A percentile compares a stretch with the other conserved stretches of the same genome.
phyloP scores from a whole-genome alignment of 208 protist species.

The Acanthamoeba castellanii region DNA sequence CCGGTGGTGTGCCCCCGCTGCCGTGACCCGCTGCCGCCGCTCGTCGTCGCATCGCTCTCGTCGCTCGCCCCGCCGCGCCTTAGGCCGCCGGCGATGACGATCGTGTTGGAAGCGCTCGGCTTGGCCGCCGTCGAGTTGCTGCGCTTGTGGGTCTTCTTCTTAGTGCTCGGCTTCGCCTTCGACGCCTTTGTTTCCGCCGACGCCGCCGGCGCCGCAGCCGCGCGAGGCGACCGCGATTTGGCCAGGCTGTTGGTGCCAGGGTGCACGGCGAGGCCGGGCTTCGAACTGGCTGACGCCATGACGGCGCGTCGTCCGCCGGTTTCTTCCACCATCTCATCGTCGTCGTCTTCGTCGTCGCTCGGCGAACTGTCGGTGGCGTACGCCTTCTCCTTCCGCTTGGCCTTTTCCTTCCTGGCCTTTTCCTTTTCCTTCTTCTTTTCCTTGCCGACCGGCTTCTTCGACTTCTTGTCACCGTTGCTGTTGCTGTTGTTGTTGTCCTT shows the following conservation, averaged over 20 bases:
- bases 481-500: not conserved
- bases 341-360: not conserved
- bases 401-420: not conserved
- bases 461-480: not conserved
- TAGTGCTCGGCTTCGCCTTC: not conserved
- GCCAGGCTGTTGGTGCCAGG: not conserved
- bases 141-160: not conserved
- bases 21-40: not conserved
- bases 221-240: not conserved
- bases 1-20: not conserved
- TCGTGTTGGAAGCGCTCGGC: not conserved
- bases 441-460: not conserved
- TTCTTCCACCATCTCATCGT: not conserved
- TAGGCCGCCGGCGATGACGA: not conserved
- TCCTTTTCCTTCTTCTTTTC: conserved; percentile 3
- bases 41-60: not conserved
- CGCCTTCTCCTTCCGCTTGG: not conserved
- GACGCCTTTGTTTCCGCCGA: not conserved
- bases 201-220: not conserved
- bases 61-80: not conserved
- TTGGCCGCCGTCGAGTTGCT: conserved; percentile 27
- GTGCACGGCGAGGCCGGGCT: not conserved
- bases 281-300: too few relatives aligned
- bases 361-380: not conserved
- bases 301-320: not conserved